Base-by-base conservation (phyloP, 148 eudicot genomes). In the Cornus kousa region DNA sequence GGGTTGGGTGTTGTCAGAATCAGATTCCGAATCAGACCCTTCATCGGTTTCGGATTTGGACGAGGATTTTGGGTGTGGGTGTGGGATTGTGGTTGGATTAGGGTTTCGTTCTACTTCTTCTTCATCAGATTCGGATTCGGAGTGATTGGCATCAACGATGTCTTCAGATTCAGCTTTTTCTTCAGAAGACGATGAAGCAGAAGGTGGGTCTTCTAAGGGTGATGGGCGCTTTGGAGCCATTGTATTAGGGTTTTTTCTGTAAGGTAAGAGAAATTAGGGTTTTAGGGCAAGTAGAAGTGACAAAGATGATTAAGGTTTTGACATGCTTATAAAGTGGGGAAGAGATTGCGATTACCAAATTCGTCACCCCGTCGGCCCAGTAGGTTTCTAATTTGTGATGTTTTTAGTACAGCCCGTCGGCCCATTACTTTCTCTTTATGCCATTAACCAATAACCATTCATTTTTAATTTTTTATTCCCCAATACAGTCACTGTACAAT, bases 201-300 rank as follows among this genome's bases (percentile, higher is more conserved):
- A 70, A 1, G 88, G 88, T 0, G 86, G 86, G 9, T 81, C 78
- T 6, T 81, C 80, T 53, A 76, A 83, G 9, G 84, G 84, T 16
- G 81, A 70, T 7, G 83, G 69, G 37, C 76, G 70, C 72, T 85
- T 87, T 11, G 81, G 64, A 39, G 83, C 73, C 89, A 87, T 87
- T 19, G 9, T 62, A 5, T 5, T 24, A 62, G 20, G 13, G 28
- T 28, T 28, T 28, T 28, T 28, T n/a, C 7, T 13, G 24, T 28
- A n/a, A 5, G 22, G 66, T 6, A 2, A 62, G 62, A 57, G 62
- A 19, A 57, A 14, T 43, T 43, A 43, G 48, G 48, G 48, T 43
- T 43, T 43, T 43, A 43, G 48, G 6, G 48, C 9, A 0, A 53
- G 19, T 11, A 53, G 59, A 53, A 12, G 59, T 5, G 24, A 62